Evolutionary conservation across 2,329 filamentous ascomycete genomes (phyloP), one percentile per base, ranked within the genome.

Genomic region (Colletotrichum costaricense): DNA sequence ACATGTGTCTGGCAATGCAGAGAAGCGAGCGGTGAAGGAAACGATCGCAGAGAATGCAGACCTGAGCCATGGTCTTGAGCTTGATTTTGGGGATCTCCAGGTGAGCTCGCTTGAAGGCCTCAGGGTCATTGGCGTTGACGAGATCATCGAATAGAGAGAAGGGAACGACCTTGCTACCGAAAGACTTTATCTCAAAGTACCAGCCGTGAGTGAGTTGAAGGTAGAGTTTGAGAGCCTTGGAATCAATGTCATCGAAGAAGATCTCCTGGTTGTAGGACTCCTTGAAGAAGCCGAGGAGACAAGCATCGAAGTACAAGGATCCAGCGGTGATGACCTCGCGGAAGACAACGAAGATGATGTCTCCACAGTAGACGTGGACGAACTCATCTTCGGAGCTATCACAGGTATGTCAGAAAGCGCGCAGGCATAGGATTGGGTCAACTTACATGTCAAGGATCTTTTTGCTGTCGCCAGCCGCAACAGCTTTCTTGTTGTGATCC

Each of bases 181-280:
- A 60, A 73, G 65, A 38, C 28, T 64, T 73, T 65, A 66, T 73
- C 46, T 72, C 68, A 52, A 72, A 74, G 69, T 58, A 74, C 72
- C 72, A 74, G 22, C 42, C 28, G 46, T 74, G 72, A 1, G 63
- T 63, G 11, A 74, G 42, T 16, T 60, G 57, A 12, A 73, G 67
- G 12, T 73, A 73, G 2, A 71, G 38, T 3, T 73, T 56, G 16
- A 73, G 24, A 19, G 35, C 49, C 9, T 67, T 56, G 24, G 62
- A 16, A 3, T 63, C 28, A 8, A 68, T 14, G 49, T 67, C n/a
- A 12, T 56, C 67, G 67, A 72, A 49, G 6, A 22, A 19, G n/a
- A 74, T 49, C 11, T 67, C 52, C 16, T 60, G 67, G 19, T 4
- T 55, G 28, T 28, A 42, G 6, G 68, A 30, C 69, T 74, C 72